Percentiles rank a stretch among this genome's conserved stretches.
phyloP scores from a whole-genome alignment of 176 grass and related monocot species.

The Aegilops longissima region DNA sequence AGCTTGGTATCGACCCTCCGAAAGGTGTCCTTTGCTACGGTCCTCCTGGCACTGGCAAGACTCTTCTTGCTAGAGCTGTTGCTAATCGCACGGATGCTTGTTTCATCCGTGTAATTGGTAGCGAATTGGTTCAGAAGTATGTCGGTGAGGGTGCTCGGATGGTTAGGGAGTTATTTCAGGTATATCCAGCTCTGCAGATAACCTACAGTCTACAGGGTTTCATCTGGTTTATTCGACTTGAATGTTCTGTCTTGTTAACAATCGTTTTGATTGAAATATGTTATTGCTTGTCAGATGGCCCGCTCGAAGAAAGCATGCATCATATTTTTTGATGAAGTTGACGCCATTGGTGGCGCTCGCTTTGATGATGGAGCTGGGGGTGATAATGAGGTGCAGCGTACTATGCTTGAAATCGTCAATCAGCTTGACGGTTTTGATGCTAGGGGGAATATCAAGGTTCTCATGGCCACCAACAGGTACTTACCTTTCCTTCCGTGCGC shows the following conservation, averaged over 20 bases:
- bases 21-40: slow-evolving; percentile 94
- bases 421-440: slow-evolving; percentile 97
- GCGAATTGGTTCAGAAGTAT: slow-evolving; percentile 91
- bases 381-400: slow-evolving; percentile 89
- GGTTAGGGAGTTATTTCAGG: slow-evolving; percentile 95
- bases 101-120: slow-evolving; percentile 96
- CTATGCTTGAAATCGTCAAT: slow-evolving; percentile 97
- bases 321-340: slow-evolving; percentile 97
- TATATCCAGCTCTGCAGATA: slow-evolving; percentile 13
- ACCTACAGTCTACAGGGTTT: background rate
- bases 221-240: background rate
- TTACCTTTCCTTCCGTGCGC: background rate
- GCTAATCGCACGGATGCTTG: slow-evolving; percentile 94
- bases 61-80: slow-evolving; percentile 90
- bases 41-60: slow-evolving; percentile 90
- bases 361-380: slow-evolving; percentile 95
- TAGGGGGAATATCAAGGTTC: slow-evolving; percentile 95
- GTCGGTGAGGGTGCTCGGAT: slow-evolving; percentile 87
- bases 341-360: slow-evolving; percentile 95
- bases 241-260: background rate
- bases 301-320: slow-evolving; percentile 97
- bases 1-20: slow-evolving; percentile 89
- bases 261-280: slow-evolving; percentile 13
- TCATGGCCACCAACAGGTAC: slow-evolving; percentile 98
- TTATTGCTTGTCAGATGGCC: slow-evolving; percentile 65